Percentiles rank a stretch among this genome's conserved stretches.
These are phyloP conservation scores for Effrenium voratum DNA, from an alignment of 73 alveolate genomes.

Conservation along the genomic window DNA sequence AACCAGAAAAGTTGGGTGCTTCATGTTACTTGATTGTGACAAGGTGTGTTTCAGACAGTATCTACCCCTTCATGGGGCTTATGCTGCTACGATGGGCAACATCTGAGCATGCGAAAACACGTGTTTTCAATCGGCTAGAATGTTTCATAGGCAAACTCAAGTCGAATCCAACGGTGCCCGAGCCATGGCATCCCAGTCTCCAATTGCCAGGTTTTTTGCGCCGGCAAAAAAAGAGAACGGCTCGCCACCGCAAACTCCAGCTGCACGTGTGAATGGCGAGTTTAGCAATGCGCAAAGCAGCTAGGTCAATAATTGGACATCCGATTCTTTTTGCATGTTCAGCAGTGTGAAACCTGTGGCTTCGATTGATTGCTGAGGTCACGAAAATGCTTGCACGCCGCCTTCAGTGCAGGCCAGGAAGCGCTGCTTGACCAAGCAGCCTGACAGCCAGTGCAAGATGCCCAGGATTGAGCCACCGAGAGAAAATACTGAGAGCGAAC, in stretches of 20 bases:
- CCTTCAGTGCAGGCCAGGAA: slow-evolving; percentile 55
- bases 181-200: slow-evolving; percentile 69
- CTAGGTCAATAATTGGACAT: not conserved
- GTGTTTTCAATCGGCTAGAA: too few species aligned
- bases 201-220: slow-evolving; percentile 43
- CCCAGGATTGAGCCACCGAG: not conserved
- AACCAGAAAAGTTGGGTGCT: too few species aligned
- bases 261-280: not conserved
- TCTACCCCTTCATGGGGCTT: too few species aligned
- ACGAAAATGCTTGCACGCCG: slow-evolving; percentile 46
- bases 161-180: too few species aligned
- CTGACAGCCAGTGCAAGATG: not conserved
- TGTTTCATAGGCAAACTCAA: too few species aligned
- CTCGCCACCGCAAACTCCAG: not conserved
- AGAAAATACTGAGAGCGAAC: not conserved
- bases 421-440: slow-evolving; percentile 31
- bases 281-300: not conserved
- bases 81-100: too few species aligned
- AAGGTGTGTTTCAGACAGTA: too few species aligned
- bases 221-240: not conserved
- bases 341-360: too few species aligned
- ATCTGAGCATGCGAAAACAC: too few species aligned
- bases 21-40: too few species aligned
- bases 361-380: not conserved
- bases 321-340: not conserved